phyloP scores from a whole-genome alignment of 2,329 filamentous ascomycete genomes.

The Hypoxylon sp. region DNA sequence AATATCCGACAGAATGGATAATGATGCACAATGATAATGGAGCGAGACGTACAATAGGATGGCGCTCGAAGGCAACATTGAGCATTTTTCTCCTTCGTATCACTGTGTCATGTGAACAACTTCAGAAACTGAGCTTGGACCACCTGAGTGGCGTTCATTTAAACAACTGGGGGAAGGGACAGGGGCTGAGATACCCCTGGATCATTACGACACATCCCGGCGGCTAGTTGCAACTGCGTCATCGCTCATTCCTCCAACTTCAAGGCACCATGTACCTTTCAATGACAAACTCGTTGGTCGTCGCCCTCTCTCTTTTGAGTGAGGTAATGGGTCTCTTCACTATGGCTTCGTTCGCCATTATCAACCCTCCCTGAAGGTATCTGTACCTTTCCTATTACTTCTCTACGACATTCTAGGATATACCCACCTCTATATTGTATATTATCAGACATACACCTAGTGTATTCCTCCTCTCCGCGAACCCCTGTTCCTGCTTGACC shows the following conservation, averaged over 20 bases:
- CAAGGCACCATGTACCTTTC: slow-evolving; percentile 18
- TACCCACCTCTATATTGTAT: slow-evolving; percentile 18
- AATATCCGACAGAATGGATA: background rate
- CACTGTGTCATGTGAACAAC: background rate
- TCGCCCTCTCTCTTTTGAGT: background rate
- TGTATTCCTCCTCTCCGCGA: slow-evolving; percentile 17
- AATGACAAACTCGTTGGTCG: slow-evolving; percentile 10
- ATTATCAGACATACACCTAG: slow-evolving; percentile 17
- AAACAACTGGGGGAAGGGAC: slow-evolving; percentile 8
- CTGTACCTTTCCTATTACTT: slow-evolving; percentile 22
- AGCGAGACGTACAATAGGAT: background rate
- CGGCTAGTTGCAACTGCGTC: slow-evolving; percentile 43
- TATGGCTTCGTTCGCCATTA: slow-evolving; percentile 29
- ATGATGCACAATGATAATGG: background rate
- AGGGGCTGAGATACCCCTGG: slow-evolving; percentile 25
- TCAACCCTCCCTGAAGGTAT: slow-evolving; percentile 32
- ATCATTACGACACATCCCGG: slow-evolving; percentile 22
- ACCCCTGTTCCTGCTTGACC: slow-evolving; percentile 28
- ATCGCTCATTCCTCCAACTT: slow-evolving; percentile 42
- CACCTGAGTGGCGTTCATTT: slow-evolving; percentile 3
- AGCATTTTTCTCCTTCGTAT: background rate
- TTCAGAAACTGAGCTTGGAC: slow-evolving; percentile 5
- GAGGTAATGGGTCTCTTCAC: background rate
- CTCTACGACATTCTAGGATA: slow-evolving; percentile 31
- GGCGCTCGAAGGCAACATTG: background rate